phyloP scores from a whole-genome alignment of 1,284 basidiomycete species.

The Mycosarcoma maydis region DNA sequence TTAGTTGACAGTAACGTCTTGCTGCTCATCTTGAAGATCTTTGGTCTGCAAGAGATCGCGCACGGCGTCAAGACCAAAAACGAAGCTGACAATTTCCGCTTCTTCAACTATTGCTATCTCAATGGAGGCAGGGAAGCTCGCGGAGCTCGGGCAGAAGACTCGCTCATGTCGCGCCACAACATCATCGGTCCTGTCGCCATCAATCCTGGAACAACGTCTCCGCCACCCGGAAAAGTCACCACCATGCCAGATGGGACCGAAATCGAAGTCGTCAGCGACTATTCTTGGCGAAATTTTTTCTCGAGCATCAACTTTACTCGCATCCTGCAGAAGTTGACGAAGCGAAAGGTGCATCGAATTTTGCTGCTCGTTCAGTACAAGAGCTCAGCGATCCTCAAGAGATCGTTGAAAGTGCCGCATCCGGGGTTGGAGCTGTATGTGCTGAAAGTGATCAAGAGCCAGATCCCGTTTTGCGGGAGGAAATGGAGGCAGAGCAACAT shows the following conservation, averaged over 20 bases:
- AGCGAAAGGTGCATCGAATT: constrained; percentile 91
- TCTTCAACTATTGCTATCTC: constrained; percentile 91
- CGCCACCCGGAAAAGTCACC: constrained; percentile 33
- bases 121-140: constrained; percentile 69
- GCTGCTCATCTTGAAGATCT: constrained; percentile 95
- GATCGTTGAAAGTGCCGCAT: constrained; percentile 91
- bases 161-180: constrained; percentile 39
- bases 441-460: constrained; percentile 97
- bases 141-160: constrained; percentile 67
- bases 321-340: constrained; percentile 97
- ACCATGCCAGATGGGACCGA: constrained; percentile 42
- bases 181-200: constrained; percentile 49
- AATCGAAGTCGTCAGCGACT: constrained; percentile 87
- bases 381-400: constrained; percentile 86
- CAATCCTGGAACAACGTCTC: constrained; percentile 44
- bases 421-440: constrained; percentile 93
- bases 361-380: constrained; percentile 98
- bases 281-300: constrained; percentile 98
- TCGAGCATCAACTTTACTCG: constrained; percentile 97
- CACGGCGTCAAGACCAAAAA: constrained; percentile 84
- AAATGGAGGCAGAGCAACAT: constrained; percentile 99
- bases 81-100: constrained; percentile 82
- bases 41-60: constrained; percentile 91
- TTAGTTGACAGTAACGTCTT: constrained; percentile 95
- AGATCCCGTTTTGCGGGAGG: constrained; percentile 96